These are phyloP conservation scores for Drechslerella dactyloides DNA, from an alignment of 2,329 filamentous ascomycete species.

Conservation along the genomic window DNA sequence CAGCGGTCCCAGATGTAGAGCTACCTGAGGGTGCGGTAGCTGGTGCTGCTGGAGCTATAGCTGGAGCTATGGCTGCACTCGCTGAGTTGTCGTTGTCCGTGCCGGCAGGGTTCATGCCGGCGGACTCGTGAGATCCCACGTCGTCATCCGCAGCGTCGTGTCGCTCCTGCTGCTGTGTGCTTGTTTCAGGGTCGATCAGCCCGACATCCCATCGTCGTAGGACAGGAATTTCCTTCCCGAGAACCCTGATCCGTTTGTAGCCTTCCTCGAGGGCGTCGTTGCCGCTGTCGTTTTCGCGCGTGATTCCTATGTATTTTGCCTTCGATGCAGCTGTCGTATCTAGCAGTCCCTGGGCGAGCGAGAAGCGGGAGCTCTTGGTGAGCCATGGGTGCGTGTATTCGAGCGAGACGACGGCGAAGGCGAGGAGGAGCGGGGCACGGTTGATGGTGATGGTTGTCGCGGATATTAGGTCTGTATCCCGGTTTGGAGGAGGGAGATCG, in stretches of 20 bases:
- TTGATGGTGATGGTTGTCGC: constrained; percentile 25
- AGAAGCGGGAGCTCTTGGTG: constrained; percentile 38
- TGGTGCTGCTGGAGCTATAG: constrained; percentile 11
- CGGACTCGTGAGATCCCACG: constrained; percentile 21
- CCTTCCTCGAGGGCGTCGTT: constrained; percentile 31
- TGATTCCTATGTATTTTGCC: constrained; percentile 47
- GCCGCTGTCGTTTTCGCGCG: constrained; percentile 13
- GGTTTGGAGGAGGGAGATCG: constrained; percentile 28
- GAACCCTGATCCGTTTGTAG: constrained; percentile 33
- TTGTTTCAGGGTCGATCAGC: constrained; percentile 31
- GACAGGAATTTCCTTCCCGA: constrained; percentile 43
- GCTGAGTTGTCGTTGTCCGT: constrained; percentile 14
- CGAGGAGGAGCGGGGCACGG: constrained; percentile 46
- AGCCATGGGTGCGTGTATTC: constrained; percentile 46
- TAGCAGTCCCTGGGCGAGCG: constrained; percentile 44
- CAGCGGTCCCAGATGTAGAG: neutral
- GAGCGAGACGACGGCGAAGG: constrained; percentile 37
- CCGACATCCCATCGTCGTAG: constrained; percentile 40
- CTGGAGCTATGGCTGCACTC: neutral
- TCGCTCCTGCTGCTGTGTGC: constrained; percentile 26
- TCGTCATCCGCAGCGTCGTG: constrained; percentile 27
- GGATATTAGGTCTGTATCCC: constrained; percentile 27
- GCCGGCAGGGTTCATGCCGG: constrained; percentile 31
- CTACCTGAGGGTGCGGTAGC: too few relatives aligned
- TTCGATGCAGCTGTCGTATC: constrained; percentile 42